Base-by-base conservation (phyloP, 352 stramenopile genomes). In the Pythium guiyangense region DNA sequence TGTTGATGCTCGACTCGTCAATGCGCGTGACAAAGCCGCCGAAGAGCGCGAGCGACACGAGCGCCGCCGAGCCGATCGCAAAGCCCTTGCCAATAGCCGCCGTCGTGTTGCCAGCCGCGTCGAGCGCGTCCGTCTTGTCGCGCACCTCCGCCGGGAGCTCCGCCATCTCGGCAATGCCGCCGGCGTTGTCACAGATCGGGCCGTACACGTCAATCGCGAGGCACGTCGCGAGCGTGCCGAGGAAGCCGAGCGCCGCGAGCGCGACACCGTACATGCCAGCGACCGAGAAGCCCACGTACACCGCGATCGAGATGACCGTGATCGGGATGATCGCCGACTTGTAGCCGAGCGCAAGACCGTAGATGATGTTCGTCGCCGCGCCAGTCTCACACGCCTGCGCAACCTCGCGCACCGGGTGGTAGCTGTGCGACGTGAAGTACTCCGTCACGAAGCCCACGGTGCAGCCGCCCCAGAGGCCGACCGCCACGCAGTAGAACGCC, bases 191-290 rank as follows among this genome's bases (percentile, higher is more conserved):
- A 84, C 96, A 98, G 52, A 99, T 98, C 26, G 97, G 97, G 47
- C 97, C 97, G 77, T 99, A 99, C 46, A 98, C 97, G 76, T 99
- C 97, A 84, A 99, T 99, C 25, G 97, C 98, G 51, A 99, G 88
- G 66, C 93, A 98, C 51, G 96, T 99, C 27, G 95, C 94, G 55
- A 99, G 94, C 62, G 98, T 99, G 54, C 94, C 96, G 42, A 99
- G 89, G 90, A 99, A 99, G 50, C 97, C 97, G 67, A 99, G 96
- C 22, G 97, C 97, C 27, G 97, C 94, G 63, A 99, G 88, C 9
- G 82, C 77, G 57, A 94, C 97, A 71, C 97, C 97, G 74, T 99
- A 99, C 85, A 99, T 98, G 70, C 97, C 96, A 59, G 84, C 96
- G 34, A 97, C 86, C 44, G 90, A 92, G 79, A 99, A 99, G 37